These are phyloP conservation scores for Mycena rosella DNA, from an alignment of 768 basidiomycete species.

Conservation along the genomic window DNA sequence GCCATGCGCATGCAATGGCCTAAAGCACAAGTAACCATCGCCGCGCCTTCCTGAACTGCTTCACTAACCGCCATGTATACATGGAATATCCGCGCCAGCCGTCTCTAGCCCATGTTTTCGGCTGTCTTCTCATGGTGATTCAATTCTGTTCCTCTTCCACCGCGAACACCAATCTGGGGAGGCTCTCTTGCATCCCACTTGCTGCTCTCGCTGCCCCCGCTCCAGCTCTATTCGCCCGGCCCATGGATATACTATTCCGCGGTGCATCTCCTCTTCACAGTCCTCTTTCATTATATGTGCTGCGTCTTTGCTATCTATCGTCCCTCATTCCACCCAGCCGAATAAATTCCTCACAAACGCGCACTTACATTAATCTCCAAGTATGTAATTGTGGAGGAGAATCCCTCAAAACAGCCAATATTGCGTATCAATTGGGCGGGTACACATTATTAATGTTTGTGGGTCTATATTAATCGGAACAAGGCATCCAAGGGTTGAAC, in stretches of 20 bases:
- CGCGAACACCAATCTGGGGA: constrained; percentile 52
- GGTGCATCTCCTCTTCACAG: constrained; percentile 59
- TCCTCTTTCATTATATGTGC: constrained; percentile 54
- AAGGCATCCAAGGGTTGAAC: too few species aligned
- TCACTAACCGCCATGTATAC: too few species aligned
- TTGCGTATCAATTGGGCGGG: too few species aligned
- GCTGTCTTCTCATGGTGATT: constrained; percentile 34
- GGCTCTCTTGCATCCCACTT: constrained; percentile 59
- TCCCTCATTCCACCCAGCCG: constrained; percentile 14
- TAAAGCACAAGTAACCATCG: too few species aligned
- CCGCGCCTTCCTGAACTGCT: too few species aligned
- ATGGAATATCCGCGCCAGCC: constrained; percentile 8
- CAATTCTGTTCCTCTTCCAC: not conserved
- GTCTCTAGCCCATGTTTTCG: constrained; percentile 30
- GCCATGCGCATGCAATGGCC: too few species aligned
- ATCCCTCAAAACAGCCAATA: too few species aligned
- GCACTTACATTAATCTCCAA: too few species aligned
- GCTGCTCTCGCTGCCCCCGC: constrained; percentile 59
- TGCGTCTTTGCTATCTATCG: not conserved
- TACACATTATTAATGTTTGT: too few species aligned
- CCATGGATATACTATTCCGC: constrained; percentile 63
- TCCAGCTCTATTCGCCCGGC: constrained; percentile 58
- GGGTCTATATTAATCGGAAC: too few species aligned
- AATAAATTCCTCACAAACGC: constrained; percentile 54
- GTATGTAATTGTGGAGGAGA: too few species aligned